These are phyloP conservation scores for Ophiostoma angusticollis DNA, from an alignment of 2,329 filamentous ascomycete genomes.

Conservation along the genomic window DNA sequence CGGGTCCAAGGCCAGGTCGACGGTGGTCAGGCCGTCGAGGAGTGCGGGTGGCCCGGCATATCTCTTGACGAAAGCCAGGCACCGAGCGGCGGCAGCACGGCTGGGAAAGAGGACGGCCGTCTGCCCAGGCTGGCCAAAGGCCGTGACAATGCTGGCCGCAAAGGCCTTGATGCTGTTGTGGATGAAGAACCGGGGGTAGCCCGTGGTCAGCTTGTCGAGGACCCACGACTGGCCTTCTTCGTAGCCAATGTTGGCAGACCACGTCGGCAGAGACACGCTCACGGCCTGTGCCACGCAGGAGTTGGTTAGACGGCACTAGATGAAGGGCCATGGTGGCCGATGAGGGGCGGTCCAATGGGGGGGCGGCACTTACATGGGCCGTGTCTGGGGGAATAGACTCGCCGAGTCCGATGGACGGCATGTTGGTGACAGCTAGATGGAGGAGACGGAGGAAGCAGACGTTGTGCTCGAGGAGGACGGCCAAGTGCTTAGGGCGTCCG, in stretches of 20 bases:
- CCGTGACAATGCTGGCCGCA: conserved; percentile 51
- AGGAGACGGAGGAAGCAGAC: not conserved
- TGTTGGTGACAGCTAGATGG: not conserved
- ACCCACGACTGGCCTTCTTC: conserved; percentile 88
- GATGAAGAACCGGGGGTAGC: conserved; percentile 93
- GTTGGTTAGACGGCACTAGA: not conserved
- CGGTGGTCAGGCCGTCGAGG: conserved; percentile 34
- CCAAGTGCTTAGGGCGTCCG: too few relatives aligned
- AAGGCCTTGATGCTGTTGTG: conserved; percentile 71
- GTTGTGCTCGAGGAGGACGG: not conserved
- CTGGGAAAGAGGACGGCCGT: conserved; percentile 78
- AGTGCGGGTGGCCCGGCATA: conserved; percentile 39
- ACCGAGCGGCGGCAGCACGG: conserved; percentile 53
- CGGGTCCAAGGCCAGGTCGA: conserved; percentile 52
- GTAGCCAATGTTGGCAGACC: conserved; percentile 81
- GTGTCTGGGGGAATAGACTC: conserved; percentile 67
- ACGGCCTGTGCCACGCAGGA: conserved; percentile 70
- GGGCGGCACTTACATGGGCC: conserved; percentile 49
- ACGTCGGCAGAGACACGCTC: conserved; percentile 90
- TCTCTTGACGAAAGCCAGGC: conserved; percentile 56
- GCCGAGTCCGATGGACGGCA: conserved; percentile 34
- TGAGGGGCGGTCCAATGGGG: too few relatives aligned
- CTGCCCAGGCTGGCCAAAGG: conserved; percentile 48
- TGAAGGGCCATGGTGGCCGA: too few relatives aligned
- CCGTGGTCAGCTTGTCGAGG: conserved; percentile 70